Evolutionary conservation across 2,329 filamentous ascomycete genomes (phyloP).

Genomic region (Pyrenochaeta sp.): DNA sequence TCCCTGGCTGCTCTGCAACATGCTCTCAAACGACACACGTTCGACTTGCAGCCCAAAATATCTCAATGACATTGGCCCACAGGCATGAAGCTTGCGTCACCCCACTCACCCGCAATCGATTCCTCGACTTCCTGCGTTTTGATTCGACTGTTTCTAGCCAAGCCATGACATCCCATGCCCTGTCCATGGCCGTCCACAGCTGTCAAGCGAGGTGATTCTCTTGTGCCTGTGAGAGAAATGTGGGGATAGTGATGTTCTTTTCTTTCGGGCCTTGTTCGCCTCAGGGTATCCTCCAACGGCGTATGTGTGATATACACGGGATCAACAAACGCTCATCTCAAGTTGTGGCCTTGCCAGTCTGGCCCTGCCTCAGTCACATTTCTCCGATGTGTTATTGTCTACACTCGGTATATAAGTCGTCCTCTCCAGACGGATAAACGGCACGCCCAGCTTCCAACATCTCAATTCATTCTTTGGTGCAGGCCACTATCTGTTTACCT

Average conservation of each 20-base stretch:
- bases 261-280: slow-evolving; percentile 27
- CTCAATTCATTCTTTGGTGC: slow-evolving; percentile 37
- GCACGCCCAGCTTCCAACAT: slow-evolving; percentile 23
- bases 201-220: slow-evolving; percentile 27
- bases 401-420: slow-evolving; percentile 31
- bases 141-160: slow-evolving; percentile 41
- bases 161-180: slow-evolving; percentile 23
- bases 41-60: slow-evolving; percentile 32
- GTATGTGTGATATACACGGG: slow-evolving; percentile 43
- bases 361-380: slow-evolving; percentile 16
- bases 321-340: slow-evolving; percentile 29
- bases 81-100: slow-evolving; percentile 27
- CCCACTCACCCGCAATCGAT: slow-evolving; percentile 15
- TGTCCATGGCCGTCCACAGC: slow-evolving; percentile 18
- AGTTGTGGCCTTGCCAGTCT: slow-evolving; percentile 21
- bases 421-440: slow-evolving; percentile 13
- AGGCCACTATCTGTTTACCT: slow-evolving; percentile 40
- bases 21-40: slow-evolving; percentile 43
- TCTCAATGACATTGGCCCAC: slow-evolving; percentile 24
- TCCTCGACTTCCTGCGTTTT: slow-evolving; percentile 37
- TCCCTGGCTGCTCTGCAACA: slow-evolving; percentile 42
- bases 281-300: slow-evolving; percentile 43
- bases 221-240: slow-evolving; percentile 38
- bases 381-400: slow-evolving; percentile 7
- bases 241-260: slow-evolving; percentile 25